These are phyloP conservation scores for Ascoidea asiatica DNA, from an alignment of 805 yeast species.

Conservation along the genomic window DNA sequence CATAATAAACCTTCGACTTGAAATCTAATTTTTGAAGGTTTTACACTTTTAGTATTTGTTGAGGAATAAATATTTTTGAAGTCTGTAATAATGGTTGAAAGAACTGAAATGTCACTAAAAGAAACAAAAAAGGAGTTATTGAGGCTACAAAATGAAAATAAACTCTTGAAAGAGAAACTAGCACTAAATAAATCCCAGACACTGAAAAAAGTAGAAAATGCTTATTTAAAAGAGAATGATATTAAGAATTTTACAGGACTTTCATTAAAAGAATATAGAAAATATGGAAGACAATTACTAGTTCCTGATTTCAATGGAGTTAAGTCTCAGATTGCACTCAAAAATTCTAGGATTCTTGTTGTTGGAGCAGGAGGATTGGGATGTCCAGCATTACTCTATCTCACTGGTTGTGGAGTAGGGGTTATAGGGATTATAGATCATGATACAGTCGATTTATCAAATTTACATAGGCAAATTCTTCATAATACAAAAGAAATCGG, in stretches of 20 bases:
- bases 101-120: no score
- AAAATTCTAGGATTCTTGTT: constrained; percentile 48
- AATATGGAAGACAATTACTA: constrained; percentile 94
- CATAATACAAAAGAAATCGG: constrained; percentile 63
- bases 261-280: constrained; percentile 51
- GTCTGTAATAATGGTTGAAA: no score
- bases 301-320: constrained; percentile 63
- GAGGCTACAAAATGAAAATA: neutral
- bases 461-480: constrained; percentile 79
- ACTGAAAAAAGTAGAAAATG: neutral
- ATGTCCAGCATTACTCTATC: constrained; percentile 75
- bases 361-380: constrained; percentile 98
- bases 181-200: neutral
- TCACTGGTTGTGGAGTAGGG: constrained; percentile 85
- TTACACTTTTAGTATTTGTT: no score
- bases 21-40: no score
- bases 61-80: no score
- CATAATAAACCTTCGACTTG: no score
- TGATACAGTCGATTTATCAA: constrained; percentile 74
- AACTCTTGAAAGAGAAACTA: neutral
- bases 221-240: neutral
- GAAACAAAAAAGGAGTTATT: constrained; percentile 6
- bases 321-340: constrained; percentile 44
- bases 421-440: constrained; percentile 75
- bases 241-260: constrained; percentile 8